Conservation (phyloP, 768 basidiomycete species). For the Xerocomellus chrysenteron region DNA sequence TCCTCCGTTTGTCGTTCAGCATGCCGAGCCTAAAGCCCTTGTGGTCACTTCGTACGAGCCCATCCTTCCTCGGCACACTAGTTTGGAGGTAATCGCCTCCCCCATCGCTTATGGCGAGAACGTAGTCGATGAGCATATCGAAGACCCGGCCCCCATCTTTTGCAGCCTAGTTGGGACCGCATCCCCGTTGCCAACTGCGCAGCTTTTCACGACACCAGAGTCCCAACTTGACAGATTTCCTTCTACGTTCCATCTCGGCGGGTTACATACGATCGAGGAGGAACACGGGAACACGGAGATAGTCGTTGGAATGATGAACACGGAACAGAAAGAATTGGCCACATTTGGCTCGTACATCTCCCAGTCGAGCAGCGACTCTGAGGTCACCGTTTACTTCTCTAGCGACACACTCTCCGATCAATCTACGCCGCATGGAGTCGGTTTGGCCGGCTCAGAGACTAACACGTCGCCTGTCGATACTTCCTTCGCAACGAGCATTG, state of each 20-base stretch:
- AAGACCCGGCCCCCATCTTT: background rate
- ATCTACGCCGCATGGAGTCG: background rate
- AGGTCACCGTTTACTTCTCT: slow-evolving; percentile 5
- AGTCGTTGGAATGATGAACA: background rate
- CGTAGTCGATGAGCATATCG: background rate
- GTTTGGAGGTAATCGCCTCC: background rate
- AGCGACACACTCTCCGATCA: slow-evolving; percentile 1
- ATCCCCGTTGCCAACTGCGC: background rate
- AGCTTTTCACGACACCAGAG: background rate
- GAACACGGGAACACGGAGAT: background rate
- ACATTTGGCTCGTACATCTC: background rate
- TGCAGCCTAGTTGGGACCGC: background rate
- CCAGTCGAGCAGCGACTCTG: background rate
- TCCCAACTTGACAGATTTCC: background rate
- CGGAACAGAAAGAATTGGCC: background rate
- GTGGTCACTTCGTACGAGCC: background rate
- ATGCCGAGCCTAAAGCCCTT: background rate
- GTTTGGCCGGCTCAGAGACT: background rate
- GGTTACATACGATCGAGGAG: slow-evolving; percentile 4
- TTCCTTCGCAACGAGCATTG: slow-evolving; percentile 23
- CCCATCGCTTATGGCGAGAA: background rate
- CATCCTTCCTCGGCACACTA: background rate
- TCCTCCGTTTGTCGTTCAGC: background rate
- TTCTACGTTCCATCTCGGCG: background rate
- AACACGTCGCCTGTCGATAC: slow-evolving; percentile 1